Conservation (phyloP, 805 yeast species). For the Teunomyces atbi region DNA sequence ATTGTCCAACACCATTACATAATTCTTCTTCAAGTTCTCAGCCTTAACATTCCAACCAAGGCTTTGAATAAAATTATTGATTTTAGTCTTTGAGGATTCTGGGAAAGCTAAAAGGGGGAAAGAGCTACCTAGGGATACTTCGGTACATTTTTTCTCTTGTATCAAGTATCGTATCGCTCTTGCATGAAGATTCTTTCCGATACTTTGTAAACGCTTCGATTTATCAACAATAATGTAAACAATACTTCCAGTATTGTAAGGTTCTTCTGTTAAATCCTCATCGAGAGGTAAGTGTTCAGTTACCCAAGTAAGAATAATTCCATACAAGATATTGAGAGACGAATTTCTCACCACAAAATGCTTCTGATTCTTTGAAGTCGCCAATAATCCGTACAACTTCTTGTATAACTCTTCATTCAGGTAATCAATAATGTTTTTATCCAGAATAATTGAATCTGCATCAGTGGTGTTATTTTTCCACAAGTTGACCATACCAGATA, state of each 20-base stretch:
- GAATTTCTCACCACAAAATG: slow-evolving; percentile 60
- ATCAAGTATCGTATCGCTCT: slow-evolving; percentile 51
- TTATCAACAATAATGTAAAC: slow-evolving; percentile 51
- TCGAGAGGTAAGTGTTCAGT: slow-evolving; percentile 19
- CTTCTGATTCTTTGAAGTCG: slow-evolving; percentile 31
- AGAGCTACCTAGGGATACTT: slow-evolving; percentile 41
- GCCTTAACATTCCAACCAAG: slow-evolving; percentile 41
- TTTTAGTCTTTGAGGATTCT: slow-evolving; percentile 8
- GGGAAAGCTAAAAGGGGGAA: slow-evolving; percentile 47
- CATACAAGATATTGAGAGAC: slow-evolving; percentile 52
- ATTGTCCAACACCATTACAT: slow-evolving; percentile 42
- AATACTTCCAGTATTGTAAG: slow-evolving; percentile 37
- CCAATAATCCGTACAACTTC: slow-evolving; percentile 29
- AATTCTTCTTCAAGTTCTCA: slow-evolving; percentile 19
- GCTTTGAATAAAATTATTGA: slow-evolving; percentile 31
- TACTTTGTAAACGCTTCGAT: slow-evolving; percentile 51
- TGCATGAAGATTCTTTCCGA: slow-evolving; percentile 53
- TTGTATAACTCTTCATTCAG: slow-evolving; percentile 28
- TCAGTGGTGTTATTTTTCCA: slow-evolving; percentile 39
- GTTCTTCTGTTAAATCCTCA: slow-evolving; percentile 13
- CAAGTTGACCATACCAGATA: slow-evolving; percentile 45
- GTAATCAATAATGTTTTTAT: slow-evolving; percentile 20
- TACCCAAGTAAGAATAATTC: slow-evolving; percentile 55
- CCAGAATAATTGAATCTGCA: slow-evolving; percentile 14
- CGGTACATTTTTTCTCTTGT: slow-evolving; percentile 41